Base-by-base conservation (phyloP, 768 basidiomycete genomes). In the Termitomyces sp. region DNA sequence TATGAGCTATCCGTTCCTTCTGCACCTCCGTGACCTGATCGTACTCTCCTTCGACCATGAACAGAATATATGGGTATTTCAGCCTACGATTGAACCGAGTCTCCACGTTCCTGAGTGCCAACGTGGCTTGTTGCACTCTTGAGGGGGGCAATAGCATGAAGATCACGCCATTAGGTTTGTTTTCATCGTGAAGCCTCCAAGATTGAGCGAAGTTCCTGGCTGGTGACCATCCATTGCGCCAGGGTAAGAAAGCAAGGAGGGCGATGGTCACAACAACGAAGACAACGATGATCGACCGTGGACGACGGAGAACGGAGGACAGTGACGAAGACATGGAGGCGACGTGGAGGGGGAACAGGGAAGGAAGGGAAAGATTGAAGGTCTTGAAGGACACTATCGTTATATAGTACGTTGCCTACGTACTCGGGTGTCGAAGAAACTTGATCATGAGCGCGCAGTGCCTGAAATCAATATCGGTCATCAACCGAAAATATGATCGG, bases 11-110 rank as follows among this genome's bases (percentile, higher is more conserved):
- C 38, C 66, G 64, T 34, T 60, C 57, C 44, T 46, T 65, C 42
- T 66, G 54, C 26, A 66, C 59, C 4, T 64, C 62, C 1, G 60
- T 65, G 21, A 69, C 60, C 49, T 55, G 57, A 3, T 54, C 56
- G 15, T 45, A 54, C 45, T 66, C 65, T 19, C 65, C 63, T 51
- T 65, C 65, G 0, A 62, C 65, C 52, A 63, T 68, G 52, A 69
- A 66, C 2, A 69, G 60, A 17, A 69, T 53, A 37, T 66, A 66
- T 28, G 66, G 67, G 41, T 69, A 69, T 55, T 67, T 64, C 0
- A 69, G 58, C n/a, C 66, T 57, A 8, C 66, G 61, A 45, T 69
- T 69, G 46, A 69, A 69, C 10, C 66, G 64, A 28, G 66, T 65
- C 41, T 69, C 67, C 34, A 67, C 65, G 50, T 69, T 69, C 35